Conservation (phyloP, 257 asterid species). For the Forsythia viridissima region DNA sequence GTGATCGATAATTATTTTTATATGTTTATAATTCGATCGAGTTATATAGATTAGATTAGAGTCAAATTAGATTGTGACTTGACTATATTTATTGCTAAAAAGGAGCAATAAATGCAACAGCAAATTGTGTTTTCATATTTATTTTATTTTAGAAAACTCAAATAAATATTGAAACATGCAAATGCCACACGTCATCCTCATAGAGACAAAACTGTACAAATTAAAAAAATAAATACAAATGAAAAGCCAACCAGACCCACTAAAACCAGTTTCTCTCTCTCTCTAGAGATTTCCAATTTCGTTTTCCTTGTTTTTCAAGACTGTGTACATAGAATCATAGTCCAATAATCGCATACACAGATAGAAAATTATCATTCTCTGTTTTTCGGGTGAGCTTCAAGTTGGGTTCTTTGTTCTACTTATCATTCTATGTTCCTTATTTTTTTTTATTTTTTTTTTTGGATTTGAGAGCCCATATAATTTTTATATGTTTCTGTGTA, state of each 20-base stretch:
- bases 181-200: too few relatives aligned
- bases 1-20: too few relatives aligned
- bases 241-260: background rate
- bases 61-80: too few relatives aligned
- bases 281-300: background rate
- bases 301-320: slow-evolving; percentile 13
- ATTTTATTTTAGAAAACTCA: too few relatives aligned
- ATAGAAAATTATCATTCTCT: background rate
- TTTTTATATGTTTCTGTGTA: background rate
- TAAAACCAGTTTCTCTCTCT: background rate
- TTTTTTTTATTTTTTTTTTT: background rate
- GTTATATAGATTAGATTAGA: too few relatives aligned
- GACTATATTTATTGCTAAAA: too few relatives aligned
- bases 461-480: slow-evolving; percentile 15
- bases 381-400: slow-evolving; percentile 30
- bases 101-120: too few relatives aligned
- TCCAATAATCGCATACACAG: background rate
- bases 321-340: background rate
- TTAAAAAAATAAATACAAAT: too few relatives aligned
- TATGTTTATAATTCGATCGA: too few relatives aligned
- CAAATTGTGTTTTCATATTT: too few relatives aligned
- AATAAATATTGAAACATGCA: too few relatives aligned
- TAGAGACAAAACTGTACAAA: too few relatives aligned
- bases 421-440: background rate
- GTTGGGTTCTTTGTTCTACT: background rate